Base-by-base conservation (phyloP, 2,329 filamentous ascomycete genomes). In the Byssoonygena ceratinophila region DNA sequence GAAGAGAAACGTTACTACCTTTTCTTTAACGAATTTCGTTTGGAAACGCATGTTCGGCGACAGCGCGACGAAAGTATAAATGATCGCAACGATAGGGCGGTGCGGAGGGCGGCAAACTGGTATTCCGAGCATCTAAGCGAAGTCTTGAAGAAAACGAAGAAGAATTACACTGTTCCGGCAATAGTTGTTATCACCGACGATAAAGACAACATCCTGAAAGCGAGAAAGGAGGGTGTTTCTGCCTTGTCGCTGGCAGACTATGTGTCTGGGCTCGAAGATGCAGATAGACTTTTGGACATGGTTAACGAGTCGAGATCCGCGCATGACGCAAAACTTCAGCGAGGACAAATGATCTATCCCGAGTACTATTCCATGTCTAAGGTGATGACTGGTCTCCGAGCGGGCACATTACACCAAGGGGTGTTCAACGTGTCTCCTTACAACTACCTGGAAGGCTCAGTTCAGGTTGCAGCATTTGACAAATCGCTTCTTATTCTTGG, bases 1-100 rank as follows among this genome's bases (percentile, higher is more conserved):
- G 89, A 95, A 62, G 89, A 94, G 59, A 98, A 98, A 75, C 82
- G 91, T 51, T 97, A 95, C 67, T 96, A 97, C 64, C 87, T 98
- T 49, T 98, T 98, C 68, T 97, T 97, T 79, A 98, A 98, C 68
- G 92, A 98, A 63, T 98, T 98, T 65, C 81, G 91, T 48, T 75
- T 90, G 36, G 94, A 98, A 68, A 98, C 92, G 0, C 86, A 95
- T 64, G 80, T 96, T 45, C 72, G 78, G 25, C 79, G 92, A 56
- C 78, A 83, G 18, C 69, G 77, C 4, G 84, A 86, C 34, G 92
- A 98, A 73, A 85, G 81, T 2, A 92, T 98, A 70, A 98, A 98
- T 66, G 92, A 98, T 67, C 80, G 92, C 51, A 98, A 98, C 64
- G 94, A 98, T 67, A 82, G 90, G 56, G 89, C 92, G 41, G 87